These are phyloP conservation scores for Ogataea paraovalis DNA, from an alignment of 805 yeast genomes.

Conservation along the genomic window DNA sequence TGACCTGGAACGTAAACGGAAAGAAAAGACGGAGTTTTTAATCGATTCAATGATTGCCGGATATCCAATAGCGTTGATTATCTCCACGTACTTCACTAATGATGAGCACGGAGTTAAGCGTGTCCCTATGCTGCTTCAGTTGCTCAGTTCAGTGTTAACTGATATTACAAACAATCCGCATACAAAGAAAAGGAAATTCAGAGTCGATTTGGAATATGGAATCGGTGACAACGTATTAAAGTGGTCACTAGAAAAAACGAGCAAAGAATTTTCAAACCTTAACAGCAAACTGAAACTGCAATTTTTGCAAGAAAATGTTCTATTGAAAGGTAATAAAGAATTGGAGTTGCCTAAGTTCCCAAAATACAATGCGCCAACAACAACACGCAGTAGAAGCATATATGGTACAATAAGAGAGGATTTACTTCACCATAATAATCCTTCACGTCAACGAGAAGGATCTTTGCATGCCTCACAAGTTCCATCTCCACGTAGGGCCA, in stretches of 20 bases:
- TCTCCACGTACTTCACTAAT: constrained; percentile 68
- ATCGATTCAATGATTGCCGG: constrained; percentile 57
- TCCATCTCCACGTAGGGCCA: background rate
- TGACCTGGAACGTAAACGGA: constrained; percentile 23
- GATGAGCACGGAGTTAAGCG: constrained; percentile 76
- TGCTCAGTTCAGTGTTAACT: constrained; percentile 62
- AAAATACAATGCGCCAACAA: constrained; percentile 20
- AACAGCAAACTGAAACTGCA: constrained; percentile 65
- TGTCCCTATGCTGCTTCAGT: constrained; percentile 76
- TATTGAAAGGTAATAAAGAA: constrained; percentile 20
- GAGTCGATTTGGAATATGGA: constrained; percentile 85
- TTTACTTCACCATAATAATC: background rate
- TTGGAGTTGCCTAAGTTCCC: constrained; percentile 38
- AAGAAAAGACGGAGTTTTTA: constrained; percentile 28
- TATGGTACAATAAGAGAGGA: constrained; percentile 4
- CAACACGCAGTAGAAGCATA: background rate
- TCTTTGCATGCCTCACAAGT: background rate
- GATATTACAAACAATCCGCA: constrained; percentile 41
- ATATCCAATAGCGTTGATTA: constrained; percentile 67
- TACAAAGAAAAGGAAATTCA: constrained; percentile 44
- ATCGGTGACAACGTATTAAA: constrained; percentile 70
- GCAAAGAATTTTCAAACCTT: constrained; percentile 65
- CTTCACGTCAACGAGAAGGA: background rate
- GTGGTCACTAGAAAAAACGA: constrained; percentile 75
- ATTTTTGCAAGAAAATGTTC: constrained; percentile 39